Evolutionary conservation across 2,329 filamentous ascomycete species (phyloP).

Genomic region (Didymella exigua): DNA sequence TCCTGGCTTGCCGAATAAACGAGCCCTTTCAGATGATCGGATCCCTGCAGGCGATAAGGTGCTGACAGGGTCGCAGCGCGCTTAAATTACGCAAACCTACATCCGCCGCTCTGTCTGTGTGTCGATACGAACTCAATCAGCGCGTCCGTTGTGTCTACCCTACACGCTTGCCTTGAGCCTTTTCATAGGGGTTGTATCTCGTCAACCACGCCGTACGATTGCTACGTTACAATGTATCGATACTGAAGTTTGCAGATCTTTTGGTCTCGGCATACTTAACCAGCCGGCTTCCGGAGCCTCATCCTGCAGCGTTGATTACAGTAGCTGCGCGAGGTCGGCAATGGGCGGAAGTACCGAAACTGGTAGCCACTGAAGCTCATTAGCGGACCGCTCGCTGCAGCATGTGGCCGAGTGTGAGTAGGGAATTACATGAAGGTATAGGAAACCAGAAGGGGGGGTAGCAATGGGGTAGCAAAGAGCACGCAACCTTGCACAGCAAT

Average conservation of each 20-base stretch:
- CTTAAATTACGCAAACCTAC: neutral
- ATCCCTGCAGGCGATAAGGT: constrained; percentile 9
- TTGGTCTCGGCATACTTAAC: neutral
- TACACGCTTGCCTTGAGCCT: neutral
- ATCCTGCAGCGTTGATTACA: neutral
- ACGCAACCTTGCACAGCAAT: neutral
- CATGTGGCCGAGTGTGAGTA: neutral
- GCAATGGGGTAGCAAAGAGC: too few species aligned
- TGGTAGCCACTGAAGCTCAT: neutral
- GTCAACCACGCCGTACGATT: neutral
- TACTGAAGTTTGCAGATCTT: neutral
- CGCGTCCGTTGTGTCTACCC: neutral
- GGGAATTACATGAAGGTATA: neutral
- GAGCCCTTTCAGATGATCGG: neutral
- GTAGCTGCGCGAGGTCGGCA: neutral
- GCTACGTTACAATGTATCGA: neutral
- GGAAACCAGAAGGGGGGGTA: neutral
- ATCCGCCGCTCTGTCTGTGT: neutral
- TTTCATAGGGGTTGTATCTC: neutral
- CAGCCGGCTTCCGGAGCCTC: neutral
- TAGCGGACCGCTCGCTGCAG: neutral
- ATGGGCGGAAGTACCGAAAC: neutral
- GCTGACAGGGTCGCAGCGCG: constrained; percentile 1
- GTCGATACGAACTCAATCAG: neutral
- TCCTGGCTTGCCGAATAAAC: neutral